Evolutionary conservation across 176 grass and related monocot species (phyloP).

Genomic region (Zea mays): Zm-B73-REFERENCE-NAM-5.0 NC_050100.1:10665501-10666000

Average conservation of each 20-base stretch:
- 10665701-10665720: constrained; percentile 24
- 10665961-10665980: background rate
- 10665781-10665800: background rate
- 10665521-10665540: no score
- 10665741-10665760: constrained; percentile 47
- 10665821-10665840: constrained; percentile 44
- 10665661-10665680: constrained; percentile 34
- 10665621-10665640: constrained; percentile 15
- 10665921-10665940: constrained; percentile 14
- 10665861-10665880: constrained; percentile 41
- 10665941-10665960: no score
- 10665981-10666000: background rate
- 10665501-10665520: no score
- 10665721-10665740: constrained; percentile 50
- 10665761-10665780: background rate
- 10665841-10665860: constrained; percentile 40
- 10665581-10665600: background rate
- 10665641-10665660: constrained; percentile 5
- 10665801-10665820: constrained; percentile 33
- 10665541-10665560: background rate
- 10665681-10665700: constrained; percentile 6
- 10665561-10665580: constrained; percentile 3
- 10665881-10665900: constrained; percentile 34
- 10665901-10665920: background rate
- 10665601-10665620: background rate